These are phyloP conservation scores for Neurospora tetrasperma DNA, from an alignment of 495 filamentous ascomycete species.

Conservation along the genomic window DNA sequence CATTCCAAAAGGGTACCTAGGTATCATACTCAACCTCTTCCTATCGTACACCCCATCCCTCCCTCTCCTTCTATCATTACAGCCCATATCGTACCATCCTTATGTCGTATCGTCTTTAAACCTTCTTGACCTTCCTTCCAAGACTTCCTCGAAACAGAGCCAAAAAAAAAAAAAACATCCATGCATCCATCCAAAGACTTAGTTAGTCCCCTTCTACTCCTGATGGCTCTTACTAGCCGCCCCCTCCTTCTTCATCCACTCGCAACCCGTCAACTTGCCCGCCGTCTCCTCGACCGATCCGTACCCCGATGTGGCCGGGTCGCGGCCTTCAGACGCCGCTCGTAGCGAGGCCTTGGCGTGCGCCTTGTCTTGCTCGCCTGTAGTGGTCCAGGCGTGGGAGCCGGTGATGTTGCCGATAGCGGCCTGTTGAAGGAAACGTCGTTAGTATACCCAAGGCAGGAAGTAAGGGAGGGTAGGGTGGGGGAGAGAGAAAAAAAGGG, in stretches of 20 bases:
- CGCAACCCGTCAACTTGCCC: conserved; percentile 32
- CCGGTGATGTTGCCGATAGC: conserved; percentile 30
- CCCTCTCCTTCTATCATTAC: too few relatives aligned
- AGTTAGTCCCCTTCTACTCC: not conserved
- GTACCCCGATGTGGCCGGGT: conserved; percentile 29
- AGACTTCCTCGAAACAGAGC: too few relatives aligned
- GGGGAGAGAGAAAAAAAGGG: not conserved
- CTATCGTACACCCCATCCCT: too few relatives aligned
- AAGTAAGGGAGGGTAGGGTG: not conserved
- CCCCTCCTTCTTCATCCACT: conserved; percentile 38
- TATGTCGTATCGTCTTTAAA: not conserved
- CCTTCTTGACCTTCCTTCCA: too few relatives aligned
- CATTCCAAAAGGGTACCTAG: too few relatives aligned
- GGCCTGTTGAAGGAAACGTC: not conserved
- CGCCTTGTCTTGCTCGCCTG: conserved; percentile 38
- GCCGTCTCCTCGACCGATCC: conserved; percentile 36
- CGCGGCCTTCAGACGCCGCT: conserved; percentile 28
- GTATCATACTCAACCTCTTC: too few relatives aligned
- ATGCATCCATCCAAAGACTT: too few relatives aligned
- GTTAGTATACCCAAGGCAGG: not conserved
- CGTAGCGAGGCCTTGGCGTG: conserved; percentile 33
- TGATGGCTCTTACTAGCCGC: conserved; percentile 18
- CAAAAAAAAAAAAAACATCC: too few relatives aligned
- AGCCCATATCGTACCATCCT: not conserved
- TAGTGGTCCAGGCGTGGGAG: conserved; percentile 33